A percentile compares a stretch with the other conserved stretches of the same genome.
These are phyloP conservation scores for Ganoderma meredithae DNA, from an alignment of 1,284 basidiomycete species.

Conservation along the genomic window DNA sequence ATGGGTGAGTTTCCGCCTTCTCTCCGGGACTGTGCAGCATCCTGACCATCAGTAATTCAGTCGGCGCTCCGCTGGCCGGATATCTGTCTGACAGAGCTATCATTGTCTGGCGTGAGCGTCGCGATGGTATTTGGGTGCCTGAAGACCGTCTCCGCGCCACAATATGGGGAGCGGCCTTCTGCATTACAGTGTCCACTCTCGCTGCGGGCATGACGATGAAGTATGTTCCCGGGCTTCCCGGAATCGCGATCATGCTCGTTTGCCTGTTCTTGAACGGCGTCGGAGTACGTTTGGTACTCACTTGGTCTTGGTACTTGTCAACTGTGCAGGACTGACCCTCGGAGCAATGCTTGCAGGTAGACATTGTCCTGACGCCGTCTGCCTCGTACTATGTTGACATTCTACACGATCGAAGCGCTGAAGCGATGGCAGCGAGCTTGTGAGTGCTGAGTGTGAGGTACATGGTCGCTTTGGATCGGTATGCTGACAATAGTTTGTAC, in stretches of 20 bases:
- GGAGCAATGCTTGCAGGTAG: slow-evolving; percentile 44
- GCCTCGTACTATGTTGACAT: slow-evolving; percentile 67
- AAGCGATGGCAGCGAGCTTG: slow-evolving; percentile 56
- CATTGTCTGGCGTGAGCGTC: slow-evolving; percentile 50
- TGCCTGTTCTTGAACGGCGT: slow-evolving; percentile 58
- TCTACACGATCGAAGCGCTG: slow-evolving; percentile 58
- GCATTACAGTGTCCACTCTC: slow-evolving; percentile 53
- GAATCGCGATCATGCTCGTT: slow-evolving; percentile 49
- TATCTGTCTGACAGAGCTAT: slow-evolving; percentile 59
- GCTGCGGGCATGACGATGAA: slow-evolving; percentile 43
- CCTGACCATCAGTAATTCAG: slow-evolving; percentile 35
- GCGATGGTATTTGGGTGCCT: slow-evolving; percentile 58
- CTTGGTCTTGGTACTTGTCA: background rate
- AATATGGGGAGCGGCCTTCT: slow-evolving; percentile 51
- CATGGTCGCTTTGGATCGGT: background rate
- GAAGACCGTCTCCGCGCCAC: slow-evolving; percentile 67
- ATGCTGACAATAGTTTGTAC: background rate
- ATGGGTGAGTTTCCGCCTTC: slow-evolving; percentile 51
- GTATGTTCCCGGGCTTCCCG: slow-evolving; percentile 49
- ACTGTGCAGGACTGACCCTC: background rate
- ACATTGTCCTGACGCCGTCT: slow-evolving; percentile 55
- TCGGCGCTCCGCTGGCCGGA: slow-evolving; percentile 62
- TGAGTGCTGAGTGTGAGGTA: background rate
- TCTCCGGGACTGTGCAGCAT: too few relatives aligned
- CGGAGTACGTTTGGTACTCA: slow-evolving; percentile 47